These are phyloP conservation scores for Debaryomyces castellii DNA, from an alignment of 805 yeast genomes.

Conservation along the genomic window DNA sequence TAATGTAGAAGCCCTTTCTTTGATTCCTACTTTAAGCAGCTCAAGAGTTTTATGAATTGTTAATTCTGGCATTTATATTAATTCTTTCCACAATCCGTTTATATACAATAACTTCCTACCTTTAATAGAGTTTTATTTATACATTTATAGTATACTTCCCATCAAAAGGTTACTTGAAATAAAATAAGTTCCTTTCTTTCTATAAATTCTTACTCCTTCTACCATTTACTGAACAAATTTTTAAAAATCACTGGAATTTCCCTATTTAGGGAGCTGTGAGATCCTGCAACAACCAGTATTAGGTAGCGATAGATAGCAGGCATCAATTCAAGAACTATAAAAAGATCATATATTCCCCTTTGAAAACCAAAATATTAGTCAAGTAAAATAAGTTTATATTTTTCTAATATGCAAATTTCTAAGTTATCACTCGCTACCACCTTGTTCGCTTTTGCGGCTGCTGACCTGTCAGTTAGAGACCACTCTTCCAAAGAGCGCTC, in stretches of 20 bases:
- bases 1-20: slow-evolving; percentile 24
- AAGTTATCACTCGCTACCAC: background rate
- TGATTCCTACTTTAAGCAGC: slow-evolving; percentile 29
- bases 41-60: slow-evolving; percentile 10
- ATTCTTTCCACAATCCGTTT: background rate
- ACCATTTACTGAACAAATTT: too few species aligned
- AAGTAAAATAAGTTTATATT: too few species aligned
- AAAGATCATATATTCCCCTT: too few species aligned
- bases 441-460: background rate
- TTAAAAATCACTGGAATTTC: background rate
- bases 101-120: background rate
- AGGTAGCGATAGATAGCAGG: too few species aligned
- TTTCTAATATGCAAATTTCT: background rate
- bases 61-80: background rate
- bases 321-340: too few species aligned
- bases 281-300: too few species aligned
- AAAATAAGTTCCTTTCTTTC: too few species aligned
- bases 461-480: background rate
- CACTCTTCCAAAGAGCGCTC: slow-evolving; percentile 4
- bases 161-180: too few species aligned
- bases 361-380: too few species aligned
- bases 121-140: background rate
- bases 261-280: too few species aligned
- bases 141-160: background rate
- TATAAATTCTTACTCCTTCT: too few species aligned